Evolutionary conservation across 495 filamentous ascomycete genomes (phyloP).

Genomic region (Hypomontagnella submonticulosa): DNA sequence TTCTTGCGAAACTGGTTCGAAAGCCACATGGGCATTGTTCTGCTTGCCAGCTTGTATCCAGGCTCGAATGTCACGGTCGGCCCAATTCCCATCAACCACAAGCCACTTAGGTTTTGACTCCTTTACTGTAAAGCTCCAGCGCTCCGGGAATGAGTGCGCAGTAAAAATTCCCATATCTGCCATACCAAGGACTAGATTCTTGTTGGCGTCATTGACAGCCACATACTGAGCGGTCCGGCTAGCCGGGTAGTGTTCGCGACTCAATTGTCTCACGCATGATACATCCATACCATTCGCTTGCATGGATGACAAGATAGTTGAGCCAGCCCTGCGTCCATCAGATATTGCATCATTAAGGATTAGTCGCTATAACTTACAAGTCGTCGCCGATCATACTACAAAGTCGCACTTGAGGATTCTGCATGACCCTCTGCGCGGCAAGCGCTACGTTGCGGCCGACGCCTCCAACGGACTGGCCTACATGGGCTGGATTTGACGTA

Average conservation of each 20-base stretch:
- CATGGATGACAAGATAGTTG: constrained; percentile 72
- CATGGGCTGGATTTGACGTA: constrained; percentile 87
- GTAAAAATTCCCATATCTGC: constrained; percentile 93
- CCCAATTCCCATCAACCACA: constrained; percentile 87
- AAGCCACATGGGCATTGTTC: constrained; percentile 70
- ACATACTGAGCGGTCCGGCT: constrained; percentile 88
- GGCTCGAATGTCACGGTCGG: constrained; percentile 65
- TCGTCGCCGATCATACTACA: constrained; percentile 84
- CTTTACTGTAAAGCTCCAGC: constrained; percentile 69
- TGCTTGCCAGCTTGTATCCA: constrained; percentile 69
- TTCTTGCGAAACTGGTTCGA: constrained; percentile 88
- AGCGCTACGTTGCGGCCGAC: constrained; percentile 93
- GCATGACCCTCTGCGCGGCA: constrained; percentile 70
- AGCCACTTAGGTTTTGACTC: constrained; percentile 73
- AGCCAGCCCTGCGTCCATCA: constrained; percentile 64
- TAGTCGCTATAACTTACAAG: constrained; percentile 52
- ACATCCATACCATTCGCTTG: constrained; percentile 70
- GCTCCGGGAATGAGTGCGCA: constrained; percentile 55
- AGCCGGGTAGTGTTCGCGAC: constrained; percentile 57
- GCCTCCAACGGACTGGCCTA: constrained; percentile 86
- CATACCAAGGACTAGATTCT: constrained; percentile 87
- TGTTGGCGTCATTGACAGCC: constrained; percentile 83
- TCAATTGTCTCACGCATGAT: constrained; percentile 68
- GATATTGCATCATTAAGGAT: neutral
- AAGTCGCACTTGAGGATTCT: constrained; percentile 63